These are phyloP conservation scores for Scheffersomyces stambukii DNA, from an alignment of 1,139 yeast genomes.

Conservation along the genomic window DNA sequence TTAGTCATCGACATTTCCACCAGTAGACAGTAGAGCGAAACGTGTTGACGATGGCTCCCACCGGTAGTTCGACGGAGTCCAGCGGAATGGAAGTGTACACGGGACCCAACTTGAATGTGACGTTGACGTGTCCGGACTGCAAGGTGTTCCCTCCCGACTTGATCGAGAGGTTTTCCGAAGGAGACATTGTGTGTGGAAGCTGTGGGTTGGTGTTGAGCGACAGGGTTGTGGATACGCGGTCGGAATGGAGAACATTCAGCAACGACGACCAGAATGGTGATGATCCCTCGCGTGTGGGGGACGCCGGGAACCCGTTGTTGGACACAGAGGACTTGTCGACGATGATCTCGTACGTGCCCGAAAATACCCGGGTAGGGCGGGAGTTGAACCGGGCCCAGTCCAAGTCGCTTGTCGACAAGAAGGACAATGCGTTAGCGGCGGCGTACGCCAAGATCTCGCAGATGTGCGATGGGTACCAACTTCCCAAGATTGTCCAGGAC, in stretches of 20 bases:
- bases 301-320: constrained; percentile 90
- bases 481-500: constrained; percentile 93
- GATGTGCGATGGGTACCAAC: constrained; percentile 94
- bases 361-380: constrained; percentile 72
- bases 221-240: constrained; percentile 88
- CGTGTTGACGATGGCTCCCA: background rate
- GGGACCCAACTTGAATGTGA: constrained; percentile 81
- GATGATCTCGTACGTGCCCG: constrained; percentile 81
- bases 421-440: constrained; percentile 80
- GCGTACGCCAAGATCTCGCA: constrained; percentile 91
- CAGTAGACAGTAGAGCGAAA: background rate
- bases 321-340: constrained; percentile 93
- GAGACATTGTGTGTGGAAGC: constrained; percentile 95
- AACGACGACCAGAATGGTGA: constrained; percentile 98
- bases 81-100: constrained; percentile 33
- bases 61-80: constrained; percentile 10
- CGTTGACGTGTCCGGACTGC: constrained; percentile 93
- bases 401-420: constrained; percentile 77
- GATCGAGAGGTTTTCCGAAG: constrained; percentile 93
- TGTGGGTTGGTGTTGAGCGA: constrained; percentile 94
- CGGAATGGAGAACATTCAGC: constrained; percentile 97
- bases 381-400: constrained; percentile 90
- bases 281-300: constrained; percentile 99
- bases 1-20: too few species aligned
- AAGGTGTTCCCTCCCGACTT: constrained; percentile 93